Evolutionary conservation across 2,329 filamentous ascomycete genomes (phyloP).

Genomic region (Colletotrichum sp.): DNA sequence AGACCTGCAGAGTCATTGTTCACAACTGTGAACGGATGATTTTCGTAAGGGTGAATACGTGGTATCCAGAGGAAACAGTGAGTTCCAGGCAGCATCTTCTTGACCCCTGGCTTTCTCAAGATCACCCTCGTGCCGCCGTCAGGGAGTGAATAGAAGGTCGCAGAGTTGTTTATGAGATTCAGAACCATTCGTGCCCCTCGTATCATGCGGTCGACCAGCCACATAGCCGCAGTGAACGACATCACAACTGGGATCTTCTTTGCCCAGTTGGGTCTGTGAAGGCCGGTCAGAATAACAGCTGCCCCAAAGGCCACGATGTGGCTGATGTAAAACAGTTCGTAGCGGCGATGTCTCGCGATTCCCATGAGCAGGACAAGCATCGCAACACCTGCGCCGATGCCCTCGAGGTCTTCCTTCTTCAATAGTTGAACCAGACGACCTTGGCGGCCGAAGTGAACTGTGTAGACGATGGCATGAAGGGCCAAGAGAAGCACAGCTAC

Average conservation of each 20-base stretch:
- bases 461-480: slow-evolving; percentile 41
- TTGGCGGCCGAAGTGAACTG: slow-evolving; percentile 30
- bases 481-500: slow-evolving; percentile 38
- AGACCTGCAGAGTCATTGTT: slow-evolving; percentile 40
- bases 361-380: slow-evolving; percentile 42
- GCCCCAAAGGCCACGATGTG: slow-evolving; percentile 47
- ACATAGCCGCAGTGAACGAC: slow-evolving; percentile 41
- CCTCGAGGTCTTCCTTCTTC: slow-evolving; percentile 35
- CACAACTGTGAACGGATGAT: slow-evolving; percentile 62
- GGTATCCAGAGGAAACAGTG: slow-evolving; percentile 65
- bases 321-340: slow-evolving; percentile 52
- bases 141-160: slow-evolving; percentile 46
- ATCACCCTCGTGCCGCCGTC: slow-evolving; percentile 49
- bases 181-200: slow-evolving; percentile 32
- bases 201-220: slow-evolving; percentile 48
- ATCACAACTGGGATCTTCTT: slow-evolving; percentile 41
- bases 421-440: slow-evolving; percentile 28
- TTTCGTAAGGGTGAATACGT: slow-evolving; percentile 51
- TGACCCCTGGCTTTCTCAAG: slow-evolving; percentile 45
- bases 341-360: slow-evolving; percentile 39
- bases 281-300: slow-evolving; percentile 42
- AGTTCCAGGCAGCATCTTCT: slow-evolving; percentile 26
- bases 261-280: slow-evolving; percentile 48
- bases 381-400: slow-evolving; percentile 38
- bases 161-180: slow-evolving; percentile 44